phyloP scores from a whole-genome alignment of 1,284 basidiomycete genomes.

The Phenoliferia sp. region DNA sequence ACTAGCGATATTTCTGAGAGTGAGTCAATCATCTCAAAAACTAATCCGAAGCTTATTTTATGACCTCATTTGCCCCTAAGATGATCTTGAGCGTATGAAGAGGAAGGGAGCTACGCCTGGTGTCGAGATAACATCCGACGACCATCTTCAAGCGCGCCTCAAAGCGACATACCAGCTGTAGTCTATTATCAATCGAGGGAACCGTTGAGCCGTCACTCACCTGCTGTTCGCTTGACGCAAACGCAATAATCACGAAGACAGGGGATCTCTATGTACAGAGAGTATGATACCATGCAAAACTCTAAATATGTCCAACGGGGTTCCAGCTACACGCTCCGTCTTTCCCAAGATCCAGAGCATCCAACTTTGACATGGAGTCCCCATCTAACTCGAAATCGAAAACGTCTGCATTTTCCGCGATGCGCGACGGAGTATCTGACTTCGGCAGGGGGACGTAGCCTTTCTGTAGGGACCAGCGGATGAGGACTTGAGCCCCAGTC shows the following conservation, averaged over 20 bases:
- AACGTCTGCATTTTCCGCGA: conserved; percentile 61
- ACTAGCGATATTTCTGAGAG: conserved; percentile 21
- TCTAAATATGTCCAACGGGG: not conserved
- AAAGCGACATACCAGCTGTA: conserved; percentile 22
- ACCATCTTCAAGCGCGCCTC: conserved; percentile 23
- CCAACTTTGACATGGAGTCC: conserved; percentile 59
- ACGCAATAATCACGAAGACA: not conserved
- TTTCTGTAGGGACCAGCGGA: conserved; percentile 78
- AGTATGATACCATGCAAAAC: too few relatives aligned
- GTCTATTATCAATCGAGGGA: not conserved
- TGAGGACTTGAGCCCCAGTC: conserved; percentile 64
- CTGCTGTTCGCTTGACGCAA: not conserved
- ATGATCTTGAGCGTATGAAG: conserved; percentile 24
- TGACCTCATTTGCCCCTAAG: not conserved
- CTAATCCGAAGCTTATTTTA: not conserved
- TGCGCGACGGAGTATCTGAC: conserved; percentile 45
- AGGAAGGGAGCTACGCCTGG: conserved; percentile 26
- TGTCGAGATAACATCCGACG: conserved; percentile 11
- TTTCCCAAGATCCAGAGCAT: conserved; percentile 58
- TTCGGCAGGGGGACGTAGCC: conserved; percentile 42
- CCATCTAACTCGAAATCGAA: conserved; percentile 63
- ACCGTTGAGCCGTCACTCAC: too few relatives aligned
- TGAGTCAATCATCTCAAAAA: not conserved
- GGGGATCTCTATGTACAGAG: too few relatives aligned
- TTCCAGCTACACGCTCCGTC: not conserved